These are phyloP conservation scores for Fusarium neocosmosporiellum DNA, from an alignment of 2,329 filamentous ascomycete species.

Conservation along the genomic window DNA sequence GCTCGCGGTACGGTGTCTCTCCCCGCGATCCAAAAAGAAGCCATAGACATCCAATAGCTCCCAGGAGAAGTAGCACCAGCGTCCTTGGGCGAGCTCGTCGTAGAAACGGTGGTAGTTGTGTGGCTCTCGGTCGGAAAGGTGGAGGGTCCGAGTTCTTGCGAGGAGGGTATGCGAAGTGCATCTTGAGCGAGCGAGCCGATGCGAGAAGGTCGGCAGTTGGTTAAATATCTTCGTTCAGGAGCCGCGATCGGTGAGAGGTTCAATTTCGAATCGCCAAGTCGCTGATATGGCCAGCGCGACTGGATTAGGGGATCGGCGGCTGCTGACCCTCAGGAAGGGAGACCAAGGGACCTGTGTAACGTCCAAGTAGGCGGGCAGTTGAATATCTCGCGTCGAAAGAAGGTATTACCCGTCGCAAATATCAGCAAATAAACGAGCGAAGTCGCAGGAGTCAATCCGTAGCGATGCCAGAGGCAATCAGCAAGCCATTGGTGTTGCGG, in stretches of 20 bases:
- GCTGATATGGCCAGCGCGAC: conserved; percentile 14
- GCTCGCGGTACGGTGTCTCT: conserved; percentile 48
- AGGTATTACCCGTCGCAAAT: neutral
- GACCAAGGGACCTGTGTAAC: conserved; percentile 22
- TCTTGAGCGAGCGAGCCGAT: conserved; percentile 52
- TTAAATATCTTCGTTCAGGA: neutral
- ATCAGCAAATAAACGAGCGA: conserved; percentile 28
- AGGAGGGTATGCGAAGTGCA: conserved; percentile 92
- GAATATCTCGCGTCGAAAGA: neutral
- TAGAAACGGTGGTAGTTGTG: conserved; percentile 62
- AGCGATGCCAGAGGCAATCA: conserved; percentile 16
- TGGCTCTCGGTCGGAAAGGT: conserved; percentile 73
- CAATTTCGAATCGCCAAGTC: neutral
- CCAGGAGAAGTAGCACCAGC: conserved; percentile 64
- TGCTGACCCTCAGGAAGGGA: conserved; percentile 9
- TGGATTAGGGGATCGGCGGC: conserved; percentile 2
- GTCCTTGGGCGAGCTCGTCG: conserved; percentile 73
- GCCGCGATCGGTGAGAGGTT: conserved; percentile 3
- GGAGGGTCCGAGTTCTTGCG: conserved; percentile 84
- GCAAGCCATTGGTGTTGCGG: conserved; percentile 24
- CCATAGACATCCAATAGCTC: conserved; percentile 69
- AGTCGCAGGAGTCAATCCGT: conserved; percentile 5
- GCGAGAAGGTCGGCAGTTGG: neutral
- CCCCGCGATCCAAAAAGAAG: conserved; percentile 59
- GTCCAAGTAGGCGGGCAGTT: conserved; percentile 7